Conservation (phyloP, 23 red algal genomes). For the Pyropia yezoensis region DNA sequence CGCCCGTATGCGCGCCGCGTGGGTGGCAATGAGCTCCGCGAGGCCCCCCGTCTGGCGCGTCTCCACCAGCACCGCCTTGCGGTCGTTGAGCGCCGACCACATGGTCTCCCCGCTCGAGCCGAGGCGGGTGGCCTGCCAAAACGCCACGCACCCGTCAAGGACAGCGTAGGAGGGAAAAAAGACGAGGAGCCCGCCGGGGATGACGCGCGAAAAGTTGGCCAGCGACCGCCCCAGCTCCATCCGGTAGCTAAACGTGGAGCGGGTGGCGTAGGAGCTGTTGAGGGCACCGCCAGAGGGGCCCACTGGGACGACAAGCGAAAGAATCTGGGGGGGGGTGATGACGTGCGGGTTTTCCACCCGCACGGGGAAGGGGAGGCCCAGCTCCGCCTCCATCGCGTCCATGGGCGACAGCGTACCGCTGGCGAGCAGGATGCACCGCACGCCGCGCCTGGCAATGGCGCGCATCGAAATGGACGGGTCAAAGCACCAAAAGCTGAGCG, state of each 20-base stretch:
- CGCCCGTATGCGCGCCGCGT: slow-evolving; percentile 36
- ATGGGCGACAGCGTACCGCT: slow-evolving; percentile 89
- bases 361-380: slow-evolving; percentile 75
- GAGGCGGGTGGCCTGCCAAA: slow-evolving; percentile 48
- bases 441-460: slow-evolving; percentile 15
- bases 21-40: slow-evolving; percentile 35
- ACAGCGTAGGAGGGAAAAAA: slow-evolving; percentile 92
- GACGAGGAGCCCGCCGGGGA: slow-evolving; percentile 83
- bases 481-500: slow-evolving; percentile 93
- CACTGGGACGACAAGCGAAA: slow-evolving; percentile 17
- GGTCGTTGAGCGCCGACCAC: slow-evolving; percentile 53
- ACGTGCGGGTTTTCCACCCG: slow-evolving; percentile 91
- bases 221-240: slow-evolving; percentile 73
- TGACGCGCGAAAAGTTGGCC: slow-evolving; percentile 42
- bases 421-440: slow-evolving; percentile 78
- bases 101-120: slow-evolving; percentile 37
- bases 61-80: slow-evolving; percentile 72
- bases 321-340: slow-evolving; percentile 51
- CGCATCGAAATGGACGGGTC: slow-evolving; percentile 59
- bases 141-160: slow-evolving; percentile 38
- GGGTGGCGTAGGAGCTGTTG: slow-evolving; percentile 49
- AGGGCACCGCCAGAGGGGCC: slow-evolving; percentile 65
- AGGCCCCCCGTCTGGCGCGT: slow-evolving; percentile 44
- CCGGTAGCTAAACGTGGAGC: slow-evolving; percentile 15
- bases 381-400: slow-evolving; percentile 68